These are phyloP conservation scores for Baorangia bicolor DNA, from an alignment of 768 basidiomycete genomes.

Conservation along the genomic window DNA sequence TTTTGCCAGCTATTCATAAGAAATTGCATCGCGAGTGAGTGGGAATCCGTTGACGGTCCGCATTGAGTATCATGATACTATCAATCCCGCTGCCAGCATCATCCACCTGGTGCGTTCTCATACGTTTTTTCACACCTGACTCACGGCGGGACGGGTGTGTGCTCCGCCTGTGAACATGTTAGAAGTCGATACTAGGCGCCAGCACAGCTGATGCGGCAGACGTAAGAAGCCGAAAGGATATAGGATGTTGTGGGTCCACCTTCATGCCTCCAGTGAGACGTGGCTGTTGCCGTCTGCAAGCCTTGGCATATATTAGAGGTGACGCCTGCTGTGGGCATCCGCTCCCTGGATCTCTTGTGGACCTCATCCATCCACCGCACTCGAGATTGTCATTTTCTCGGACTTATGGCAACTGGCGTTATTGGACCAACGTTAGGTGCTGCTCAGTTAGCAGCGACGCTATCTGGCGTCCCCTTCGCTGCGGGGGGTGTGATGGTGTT, in stretches of 20 bases:
- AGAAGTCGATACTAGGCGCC: background rate
- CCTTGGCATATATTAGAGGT: conserved; percentile 9
- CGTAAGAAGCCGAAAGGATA: background rate
- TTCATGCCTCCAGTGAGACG: background rate
- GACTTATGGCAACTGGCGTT: conserved; percentile 16
- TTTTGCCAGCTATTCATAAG: too few species aligned
- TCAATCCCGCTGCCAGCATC: background rate
- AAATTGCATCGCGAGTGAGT: background rate
- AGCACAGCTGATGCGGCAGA: background rate
- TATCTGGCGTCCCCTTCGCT: conserved; percentile 46
- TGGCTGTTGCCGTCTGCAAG: background rate
- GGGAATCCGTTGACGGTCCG: background rate
- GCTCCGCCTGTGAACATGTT: background rate
- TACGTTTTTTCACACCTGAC: background rate
- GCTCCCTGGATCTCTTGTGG: background rate
- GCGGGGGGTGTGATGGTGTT: conserved; percentile 43
- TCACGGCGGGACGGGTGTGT: background rate
- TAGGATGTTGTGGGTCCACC: conserved; percentile 13
- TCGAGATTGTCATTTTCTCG: background rate
- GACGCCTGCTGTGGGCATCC: background rate
- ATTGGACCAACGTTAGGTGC: conserved; percentile 24
- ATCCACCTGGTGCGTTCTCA: background rate
- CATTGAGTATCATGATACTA: background rate
- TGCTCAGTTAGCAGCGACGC: conserved; percentile 43
- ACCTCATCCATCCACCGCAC: background rate